Evolutionary conservation across 129 eudicot species (phyloP).

Genomic region (Rutidosis leptorrhynchoides): DNA sequence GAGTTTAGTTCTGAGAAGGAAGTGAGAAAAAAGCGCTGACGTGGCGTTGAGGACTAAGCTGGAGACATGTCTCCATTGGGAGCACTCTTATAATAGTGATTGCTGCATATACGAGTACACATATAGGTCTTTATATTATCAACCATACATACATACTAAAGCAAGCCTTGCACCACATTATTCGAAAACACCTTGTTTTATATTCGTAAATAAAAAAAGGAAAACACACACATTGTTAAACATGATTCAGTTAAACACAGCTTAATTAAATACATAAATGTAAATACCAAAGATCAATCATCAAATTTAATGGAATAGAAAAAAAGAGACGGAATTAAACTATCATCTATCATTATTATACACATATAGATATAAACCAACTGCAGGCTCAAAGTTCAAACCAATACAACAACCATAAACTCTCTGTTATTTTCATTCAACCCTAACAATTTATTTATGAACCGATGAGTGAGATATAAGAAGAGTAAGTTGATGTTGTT

Average conservation of each 20-base stretch:
- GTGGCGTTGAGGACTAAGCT: no score
- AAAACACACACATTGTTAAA: no score
- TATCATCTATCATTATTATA: conserved; percentile 23
- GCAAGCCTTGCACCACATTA: no score
- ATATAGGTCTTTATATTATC: no score
- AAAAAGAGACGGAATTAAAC: not conserved
- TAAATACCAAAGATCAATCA: not conserved
- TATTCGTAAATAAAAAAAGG: no score
- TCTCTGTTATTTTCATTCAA: not conserved
- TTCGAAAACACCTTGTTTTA: no score
- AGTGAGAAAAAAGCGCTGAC: no score
- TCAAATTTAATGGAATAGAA: not conserved
- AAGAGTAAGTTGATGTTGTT: conserved; percentile 19
- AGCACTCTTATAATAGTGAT: no score
- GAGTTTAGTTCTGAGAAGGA: no score
- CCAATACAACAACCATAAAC: conserved; percentile 1
- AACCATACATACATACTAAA: no score
- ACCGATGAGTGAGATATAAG: conserved; percentile 44
- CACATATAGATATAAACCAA: conserved; percentile 20
- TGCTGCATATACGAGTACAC: no score
- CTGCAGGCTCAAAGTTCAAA: not conserved
- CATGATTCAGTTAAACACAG: not conserved
- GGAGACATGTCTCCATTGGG: no score
- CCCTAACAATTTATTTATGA: conserved; percentile 22
- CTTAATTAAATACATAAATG: not conserved